phyloP scores from a whole-genome alignment of 1,284 basidiomycete genomes.

The Trichosporon sp. region DNA sequence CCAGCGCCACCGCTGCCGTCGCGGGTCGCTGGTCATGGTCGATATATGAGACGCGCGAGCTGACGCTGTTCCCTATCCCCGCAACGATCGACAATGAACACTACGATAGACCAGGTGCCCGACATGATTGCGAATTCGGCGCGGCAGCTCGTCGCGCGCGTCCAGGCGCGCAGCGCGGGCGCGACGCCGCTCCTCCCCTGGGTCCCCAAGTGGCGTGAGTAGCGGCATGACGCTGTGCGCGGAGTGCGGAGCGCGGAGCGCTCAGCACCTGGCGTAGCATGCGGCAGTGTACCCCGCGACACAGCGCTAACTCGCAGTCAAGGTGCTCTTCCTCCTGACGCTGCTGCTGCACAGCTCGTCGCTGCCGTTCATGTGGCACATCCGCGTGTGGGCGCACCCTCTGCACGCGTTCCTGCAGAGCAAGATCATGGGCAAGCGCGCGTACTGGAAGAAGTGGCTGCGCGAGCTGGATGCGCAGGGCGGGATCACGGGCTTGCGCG shows the following conservation, averaged over 20 bases:
- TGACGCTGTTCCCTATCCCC: background rate
- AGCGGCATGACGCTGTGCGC: background rate
- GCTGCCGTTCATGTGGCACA: constrained; percentile 47
- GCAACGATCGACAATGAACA: background rate
- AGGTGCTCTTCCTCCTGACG: constrained; percentile 40
- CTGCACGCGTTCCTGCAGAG: constrained; percentile 32
- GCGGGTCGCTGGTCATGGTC: background rate
- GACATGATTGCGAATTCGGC: constrained; percentile 5
- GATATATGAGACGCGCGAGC: background rate
- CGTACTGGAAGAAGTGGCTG: constrained; percentile 34
- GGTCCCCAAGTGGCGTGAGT: constrained; percentile 42
- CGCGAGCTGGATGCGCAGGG: constrained; percentile 22
- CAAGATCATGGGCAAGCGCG: constrained; percentile 26
- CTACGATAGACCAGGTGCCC: background rate
- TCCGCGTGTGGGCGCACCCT: constrained; percentile 38
- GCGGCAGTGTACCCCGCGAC: no score
- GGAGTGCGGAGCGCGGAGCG: background rate
- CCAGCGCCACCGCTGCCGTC: background rate
- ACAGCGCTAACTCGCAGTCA: constrained; percentile 30
- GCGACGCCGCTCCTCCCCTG: constrained; percentile 36
- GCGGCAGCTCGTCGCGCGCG: constrained; percentile 8
- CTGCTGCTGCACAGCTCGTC: constrained; percentile 43
- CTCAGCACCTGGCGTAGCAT: no score
- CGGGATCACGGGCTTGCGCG: constrained; percentile 27
- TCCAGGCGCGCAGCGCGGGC: constrained; percentile 19